Evolutionary conservation across 106 monocot genomes (phyloP), one percentile per base, ranked within the genome.

Genomic region (Dactylorhiza incarnata): DNA sequence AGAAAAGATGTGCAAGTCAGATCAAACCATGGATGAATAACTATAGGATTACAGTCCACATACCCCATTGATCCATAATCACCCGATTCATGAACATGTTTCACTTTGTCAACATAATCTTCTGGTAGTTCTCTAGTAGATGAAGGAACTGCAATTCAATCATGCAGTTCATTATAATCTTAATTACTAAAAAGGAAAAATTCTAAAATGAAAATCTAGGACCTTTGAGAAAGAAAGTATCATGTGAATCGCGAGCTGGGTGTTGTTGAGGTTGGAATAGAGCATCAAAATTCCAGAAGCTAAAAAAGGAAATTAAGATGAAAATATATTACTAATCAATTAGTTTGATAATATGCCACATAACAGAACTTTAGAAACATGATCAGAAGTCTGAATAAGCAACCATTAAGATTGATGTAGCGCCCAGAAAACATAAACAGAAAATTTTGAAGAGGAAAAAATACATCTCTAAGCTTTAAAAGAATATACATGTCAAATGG

Each of bases 271-370:
- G 96, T 71, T 97, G 96, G 81, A 93, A 97, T 46, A 97, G 81
- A 24, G 96, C 96, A 87, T 97, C 96, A 72, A 97, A 97, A 82
- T 97, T 97, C 96, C 96, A 97, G 80, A 97, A 97, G 78, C 96
- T 93, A 75, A 51, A 83, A 48, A 81, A 59, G 45, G n/a, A 68
- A 73, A 67, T 53, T 20, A 59, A 29, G 65, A 65, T 37, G 45
- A 13, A 75, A 43, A 67, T 46, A 56, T 59, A 56, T 43, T 54
- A 63, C 3, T 12, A 63, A 74, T 61, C 50, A 72, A 29, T 20
- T 20, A n/a, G 47, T 7, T 62, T 26, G 61, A 47, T 12, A 58
- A 5, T 53, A 68, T 26, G 7, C 58, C 58, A 59, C 9, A 26
- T 47, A 14, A 24, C 37, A 66, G 14, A 0, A 9, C 66, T 66